These are phyloP conservation scores for Solanum lycopersicoides DNA, from an alignment of 257 asterid genomes.

Conservation along the genomic window DNA sequence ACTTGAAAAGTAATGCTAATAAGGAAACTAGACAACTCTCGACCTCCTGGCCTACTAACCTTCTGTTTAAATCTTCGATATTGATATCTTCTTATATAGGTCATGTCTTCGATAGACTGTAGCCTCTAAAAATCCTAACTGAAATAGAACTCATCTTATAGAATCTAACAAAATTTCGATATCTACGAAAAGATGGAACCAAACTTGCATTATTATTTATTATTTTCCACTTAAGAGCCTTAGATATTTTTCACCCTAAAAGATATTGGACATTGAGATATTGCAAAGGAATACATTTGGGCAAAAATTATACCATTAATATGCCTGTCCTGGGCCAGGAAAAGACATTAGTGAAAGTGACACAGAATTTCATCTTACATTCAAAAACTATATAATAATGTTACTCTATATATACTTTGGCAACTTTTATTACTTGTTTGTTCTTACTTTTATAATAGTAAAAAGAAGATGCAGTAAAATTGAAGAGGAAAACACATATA, in stretches of 20 bases:
- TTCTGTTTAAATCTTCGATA: too few relatives aligned
- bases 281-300: background rate
- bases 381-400: background rate
- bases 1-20: background rate
- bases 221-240: background rate
- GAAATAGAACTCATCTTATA: too few relatives aligned
- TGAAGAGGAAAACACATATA: background rate
- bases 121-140: background rate
- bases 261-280: background rate
- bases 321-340: background rate
- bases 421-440: background rate
- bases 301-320: background rate
- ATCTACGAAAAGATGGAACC: background rate
- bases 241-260: background rate
- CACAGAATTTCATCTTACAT: background rate
- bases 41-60: fast-evolving
- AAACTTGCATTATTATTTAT: background rate
- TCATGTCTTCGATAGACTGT: too few relatives aligned
- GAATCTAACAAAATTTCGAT: too few relatives aligned
- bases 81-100: too few relatives aligned
- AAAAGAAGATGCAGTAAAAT: background rate
- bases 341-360: background rate
- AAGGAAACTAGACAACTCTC: background rate
- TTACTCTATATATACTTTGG: background rate
- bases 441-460: background rate